A percentile compares a stretch with the other conserved stretches of the same genome.
Conservation (phyloP, 2,329 filamentous ascomycete species). For the Chrysosporium keratinophilum region DNA sequence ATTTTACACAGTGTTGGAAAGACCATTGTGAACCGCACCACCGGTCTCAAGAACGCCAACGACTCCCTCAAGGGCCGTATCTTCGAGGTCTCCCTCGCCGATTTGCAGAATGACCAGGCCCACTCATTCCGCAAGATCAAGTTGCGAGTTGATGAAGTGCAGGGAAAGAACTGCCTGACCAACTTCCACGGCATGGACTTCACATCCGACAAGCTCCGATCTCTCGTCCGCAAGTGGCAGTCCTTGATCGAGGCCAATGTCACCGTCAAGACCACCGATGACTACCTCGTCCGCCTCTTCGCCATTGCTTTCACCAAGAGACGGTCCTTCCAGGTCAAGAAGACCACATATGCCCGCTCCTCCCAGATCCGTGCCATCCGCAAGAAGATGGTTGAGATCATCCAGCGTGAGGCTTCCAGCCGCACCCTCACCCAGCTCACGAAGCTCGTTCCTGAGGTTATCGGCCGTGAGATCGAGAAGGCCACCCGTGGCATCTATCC, state of each 20-base stretch:
- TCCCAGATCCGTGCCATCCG: slow-evolving; percentile 97
- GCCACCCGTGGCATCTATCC: slow-evolving; percentile 98
- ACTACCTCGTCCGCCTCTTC: slow-evolving; percentile 98
- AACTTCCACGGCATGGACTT: slow-evolving; percentile 99
- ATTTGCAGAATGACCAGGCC: slow-evolving; percentile 99
- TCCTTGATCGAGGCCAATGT: slow-evolving; percentile 98
- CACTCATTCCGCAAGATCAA: slow-evolving; percentile 99
- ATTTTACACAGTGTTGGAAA: slow-evolving; percentile 73
- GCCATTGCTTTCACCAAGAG: slow-evolving; percentile 99
- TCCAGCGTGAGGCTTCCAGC: slow-evolving; percentile 85
- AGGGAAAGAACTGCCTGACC: slow-evolving; percentile 99
- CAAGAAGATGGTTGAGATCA: slow-evolving; percentile 99
- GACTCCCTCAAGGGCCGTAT: slow-evolving; percentile 97
- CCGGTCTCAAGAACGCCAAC: slow-evolving; percentile 99
- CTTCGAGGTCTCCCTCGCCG: slow-evolving; percentile 96
- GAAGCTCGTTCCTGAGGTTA: slow-evolving; percentile 99
- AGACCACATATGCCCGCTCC: slow-evolving; percentile 95
- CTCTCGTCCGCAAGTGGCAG: slow-evolving; percentile 99
- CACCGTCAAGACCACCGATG: slow-evolving; percentile 99
- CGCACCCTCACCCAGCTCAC: slow-evolving; percentile 93
- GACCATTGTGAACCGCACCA: slow-evolving; percentile 98
- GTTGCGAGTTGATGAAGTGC: slow-evolving; percentile 95
- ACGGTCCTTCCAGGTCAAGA: slow-evolving; percentile 99
- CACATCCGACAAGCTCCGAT: slow-evolving; percentile 99
- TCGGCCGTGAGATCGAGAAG: slow-evolving; percentile 99